phyloP scores from a whole-genome alignment of 202 grass and related monocot genomes.

The Zoysia matrella region DNA sequence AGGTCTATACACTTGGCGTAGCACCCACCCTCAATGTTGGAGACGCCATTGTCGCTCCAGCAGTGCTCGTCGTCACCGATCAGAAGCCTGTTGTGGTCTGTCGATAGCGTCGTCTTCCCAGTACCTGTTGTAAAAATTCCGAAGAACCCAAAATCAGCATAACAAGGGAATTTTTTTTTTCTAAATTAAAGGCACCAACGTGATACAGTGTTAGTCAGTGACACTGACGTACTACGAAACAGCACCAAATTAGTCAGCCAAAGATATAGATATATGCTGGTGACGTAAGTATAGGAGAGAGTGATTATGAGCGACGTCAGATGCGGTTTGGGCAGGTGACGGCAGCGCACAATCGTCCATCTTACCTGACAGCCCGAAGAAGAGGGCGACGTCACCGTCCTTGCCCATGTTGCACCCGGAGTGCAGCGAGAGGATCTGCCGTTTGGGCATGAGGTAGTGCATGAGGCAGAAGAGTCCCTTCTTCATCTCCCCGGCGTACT shows the following conservation, averaged over 20 bases:
- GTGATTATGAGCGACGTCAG: conserved; percentile 23
- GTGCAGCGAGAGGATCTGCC: conserved; percentile 91
- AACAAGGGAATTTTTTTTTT: not conserved
- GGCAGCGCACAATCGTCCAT: conserved; percentile 48
- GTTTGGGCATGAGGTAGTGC: conserved; percentile 99
- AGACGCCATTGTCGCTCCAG: conserved; percentile 90
- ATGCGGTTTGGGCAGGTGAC: conserved; percentile 72
- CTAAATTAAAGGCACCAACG: no score
- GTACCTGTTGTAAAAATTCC: conserved; percentile 55
- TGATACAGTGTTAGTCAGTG: not conserved
- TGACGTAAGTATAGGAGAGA: not conserved
- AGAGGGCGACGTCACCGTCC: conserved; percentile 94
- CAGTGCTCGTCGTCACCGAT: conserved; percentile 98
- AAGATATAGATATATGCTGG: conserved; percentile 2
- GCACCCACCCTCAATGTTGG: conserved; percentile 98
- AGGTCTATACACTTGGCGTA: conserved; percentile 98
- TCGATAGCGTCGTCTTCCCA: conserved; percentile 95
- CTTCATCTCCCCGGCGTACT: conserved; percentile 99
- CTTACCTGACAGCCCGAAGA: conserved; percentile 99
- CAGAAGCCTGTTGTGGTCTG: conserved; percentile 87
- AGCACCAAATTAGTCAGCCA: not conserved
- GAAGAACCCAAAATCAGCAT: conserved; percentile 3
- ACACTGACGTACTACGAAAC: conserved; percentile 13
- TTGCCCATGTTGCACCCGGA: conserved; percentile 99
- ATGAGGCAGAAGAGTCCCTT: conserved; percentile 98